Evolutionary conservation across 768 basidiomycete species (phyloP).

Genomic region (Phlegmacium glaucopus): DNA sequence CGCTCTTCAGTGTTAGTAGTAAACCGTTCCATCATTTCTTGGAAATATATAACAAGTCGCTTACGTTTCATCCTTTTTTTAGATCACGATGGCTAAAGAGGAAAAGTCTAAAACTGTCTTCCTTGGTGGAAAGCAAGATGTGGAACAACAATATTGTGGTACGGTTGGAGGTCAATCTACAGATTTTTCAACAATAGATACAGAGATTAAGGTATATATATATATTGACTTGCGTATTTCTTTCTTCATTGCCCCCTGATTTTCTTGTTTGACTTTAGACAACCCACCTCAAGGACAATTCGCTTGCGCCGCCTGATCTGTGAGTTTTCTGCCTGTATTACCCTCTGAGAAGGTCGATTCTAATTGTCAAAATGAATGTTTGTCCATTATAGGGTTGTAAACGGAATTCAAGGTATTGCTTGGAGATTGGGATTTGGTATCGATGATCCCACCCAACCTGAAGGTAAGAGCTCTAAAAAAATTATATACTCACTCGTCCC

Average conservation of each 20-base stretch:
- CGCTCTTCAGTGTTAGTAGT: slow-evolving; percentile 42
- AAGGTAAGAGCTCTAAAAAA: too few relatives aligned
- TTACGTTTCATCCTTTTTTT: too few relatives aligned
- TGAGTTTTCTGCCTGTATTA: slow-evolving; percentile 22
- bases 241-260: neutral
- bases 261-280: slow-evolving; percentile 30
- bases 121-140: slow-evolving; percentile 47
- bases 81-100: slow-evolving; percentile 60
- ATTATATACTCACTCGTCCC: too few relatives aligned
- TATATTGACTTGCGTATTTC: too few relatives aligned
- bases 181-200: slow-evolving; percentile 57
- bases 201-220: slow-evolving; percentile 52
- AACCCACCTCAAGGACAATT: slow-evolving; percentile 47
- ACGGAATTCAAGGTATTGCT: slow-evolving; percentile 59
- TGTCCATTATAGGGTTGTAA: slow-evolving; percentile 37
- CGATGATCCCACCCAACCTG: slow-evolving; percentile 47
- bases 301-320: slow-evolving; percentile 63
- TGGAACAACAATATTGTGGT: slow-evolving; percentile 57
- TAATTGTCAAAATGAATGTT: too few relatives aligned
- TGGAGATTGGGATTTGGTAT: slow-evolving; percentile 63
- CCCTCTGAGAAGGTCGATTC: too few relatives aligned
- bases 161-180: slow-evolving; percentile 62
- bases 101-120: slow-evolving; percentile 57
- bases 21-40: too few relatives aligned
- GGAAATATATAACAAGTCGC: too few relatives aligned